Evolutionary conservation across 2,329 filamentous ascomycete genomes (phyloP).

Genomic region (Diaporthe ampelina): DNA sequence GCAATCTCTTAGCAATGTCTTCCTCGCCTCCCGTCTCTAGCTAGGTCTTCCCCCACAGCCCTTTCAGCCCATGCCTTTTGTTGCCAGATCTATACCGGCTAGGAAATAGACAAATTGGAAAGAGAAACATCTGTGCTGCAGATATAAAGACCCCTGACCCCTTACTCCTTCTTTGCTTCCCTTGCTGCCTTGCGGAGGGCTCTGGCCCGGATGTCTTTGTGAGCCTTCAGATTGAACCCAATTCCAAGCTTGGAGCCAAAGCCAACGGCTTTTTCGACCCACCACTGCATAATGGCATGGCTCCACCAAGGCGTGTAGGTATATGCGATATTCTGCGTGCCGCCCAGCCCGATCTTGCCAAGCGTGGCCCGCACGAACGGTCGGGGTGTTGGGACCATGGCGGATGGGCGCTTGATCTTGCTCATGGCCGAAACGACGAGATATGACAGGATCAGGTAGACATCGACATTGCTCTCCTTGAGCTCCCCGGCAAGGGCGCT

Average conservation of each 20-base stretch:
- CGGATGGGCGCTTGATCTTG: slow-evolving; percentile 86
- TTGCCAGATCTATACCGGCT: neutral
- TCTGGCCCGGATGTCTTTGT: slow-evolving; percentile 84
- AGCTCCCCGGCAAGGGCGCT: slow-evolving; percentile 88
- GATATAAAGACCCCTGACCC: too few relatives aligned
- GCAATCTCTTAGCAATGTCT: neutral
- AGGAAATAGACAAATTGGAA: neutral
- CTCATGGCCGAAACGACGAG: slow-evolving; percentile 97
- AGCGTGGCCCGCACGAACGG: slow-evolving; percentile 85
- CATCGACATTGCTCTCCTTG: slow-evolving; percentile 82
- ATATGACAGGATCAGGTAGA: slow-evolving; percentile 93
- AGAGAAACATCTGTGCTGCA: neutral
- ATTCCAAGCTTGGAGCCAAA: slow-evolving; percentile 62
- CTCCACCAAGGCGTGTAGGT: slow-evolving; percentile 95
- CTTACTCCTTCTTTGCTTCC: slow-evolving; percentile 76
- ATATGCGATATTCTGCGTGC: slow-evolving; percentile 82
- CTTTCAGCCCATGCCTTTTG: slow-evolving; percentile 24
- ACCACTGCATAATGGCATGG: slow-evolving; percentile 91
- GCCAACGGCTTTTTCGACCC: slow-evolving; percentile 72
- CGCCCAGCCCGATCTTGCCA: slow-evolving; percentile 84
- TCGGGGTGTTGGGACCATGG: slow-evolving; percentile 84
- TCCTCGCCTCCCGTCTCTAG: neutral
- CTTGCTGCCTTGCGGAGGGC: slow-evolving; percentile 88
- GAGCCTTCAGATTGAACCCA: slow-evolving; percentile 75
- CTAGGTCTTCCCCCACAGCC: neutral